Evolutionary conservation across 768 basidiomycete genomes (phyloP).

Genomic region (Fomitopsis serialis): DNA sequence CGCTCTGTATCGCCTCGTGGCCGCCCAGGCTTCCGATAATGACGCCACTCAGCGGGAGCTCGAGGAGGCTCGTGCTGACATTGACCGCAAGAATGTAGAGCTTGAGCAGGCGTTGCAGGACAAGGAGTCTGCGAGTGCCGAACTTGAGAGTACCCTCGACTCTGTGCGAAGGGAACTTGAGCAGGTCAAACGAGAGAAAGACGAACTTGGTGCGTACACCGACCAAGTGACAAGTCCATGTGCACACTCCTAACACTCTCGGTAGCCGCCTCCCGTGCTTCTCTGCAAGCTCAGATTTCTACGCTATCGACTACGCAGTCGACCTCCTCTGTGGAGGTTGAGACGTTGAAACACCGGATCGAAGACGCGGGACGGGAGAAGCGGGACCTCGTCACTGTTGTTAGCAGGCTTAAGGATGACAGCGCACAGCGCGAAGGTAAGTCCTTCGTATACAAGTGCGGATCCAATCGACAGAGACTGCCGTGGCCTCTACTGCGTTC

Average conservation of each 20-base stretch:
- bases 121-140: conserved; percentile 54
- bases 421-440: conserved; percentile 68
- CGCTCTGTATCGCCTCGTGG: conserved; percentile 55
- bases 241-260: conserved; percentile 12
- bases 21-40: conserved; percentile 49
- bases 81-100: conserved; percentile 73
- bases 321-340: conserved; percentile 57
- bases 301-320: conserved; percentile 53
- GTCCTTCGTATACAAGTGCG: conserved; percentile 10
- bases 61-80: conserved; percentile 65
- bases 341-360: conserved; percentile 50
- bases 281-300: conserved; percentile 51
- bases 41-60: conserved; percentile 56
- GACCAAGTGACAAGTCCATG: not conserved
- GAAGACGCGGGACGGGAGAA: conserved; percentile 87
- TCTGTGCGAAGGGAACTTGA: conserved; percentile 49
- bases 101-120: conserved; percentile 83
- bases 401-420: conserved; percentile 80
- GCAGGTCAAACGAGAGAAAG: conserved; percentile 54
- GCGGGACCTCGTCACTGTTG: conserved; percentile 77
- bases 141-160: conserved; percentile 50
- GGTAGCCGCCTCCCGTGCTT: conserved; percentile 40
- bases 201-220: conserved; percentile 53
- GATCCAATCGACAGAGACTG: too few species aligned
- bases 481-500: too few species aligned